Percentiles rank a stretch among this genome's conserved stretches.
Evolutionary conservation across 2,329 filamentous ascomycete species (phyloP).

Genomic region (Plenodomus tracheiphilus): DNA sequence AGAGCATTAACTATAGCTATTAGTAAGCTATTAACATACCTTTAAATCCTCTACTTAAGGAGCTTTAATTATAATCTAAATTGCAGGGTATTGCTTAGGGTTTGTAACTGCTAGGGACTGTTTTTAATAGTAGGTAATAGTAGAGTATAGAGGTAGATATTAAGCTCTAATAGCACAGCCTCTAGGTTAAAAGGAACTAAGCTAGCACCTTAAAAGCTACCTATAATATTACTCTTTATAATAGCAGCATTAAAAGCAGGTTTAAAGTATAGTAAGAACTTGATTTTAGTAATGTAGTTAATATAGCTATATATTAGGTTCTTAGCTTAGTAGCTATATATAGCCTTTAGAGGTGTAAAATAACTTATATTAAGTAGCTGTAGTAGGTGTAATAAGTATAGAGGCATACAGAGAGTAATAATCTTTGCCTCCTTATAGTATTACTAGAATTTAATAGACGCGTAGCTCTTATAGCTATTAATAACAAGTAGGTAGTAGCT

Average conservation of each 20-base stretch:
- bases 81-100: slow-evolving; percentile 13
- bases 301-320: slow-evolving; percentile 30
- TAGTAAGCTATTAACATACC: slow-evolving; percentile 2
- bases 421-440: slow-evolving; percentile 7
- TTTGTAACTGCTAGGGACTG: slow-evolving; percentile 8
- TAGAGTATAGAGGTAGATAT: slow-evolving; percentile 21
- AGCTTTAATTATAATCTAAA: slow-evolving; percentile 8
- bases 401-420: slow-evolving; percentile 1
- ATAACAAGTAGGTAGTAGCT: slow-evolving; percentile 6
- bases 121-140: slow-evolving; percentile 3
- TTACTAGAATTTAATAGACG: slow-evolving; percentile 4
- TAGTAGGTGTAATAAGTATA: neutral
- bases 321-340: slow-evolving; percentile 20
- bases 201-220: slow-evolving; percentile 37
- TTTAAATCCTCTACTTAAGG: slow-evolving; percentile 5
- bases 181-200: slow-evolving; percentile 39
- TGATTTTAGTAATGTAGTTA: slow-evolving; percentile 29
- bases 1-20: slow-evolving; percentile 1
- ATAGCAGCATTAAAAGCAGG: slow-evolving; percentile 28
- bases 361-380: slow-evolving; percentile 19
- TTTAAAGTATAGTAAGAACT: slow-evolving; percentile 25
- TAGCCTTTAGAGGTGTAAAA: neutral
- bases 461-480: slow-evolving; percentile 9
- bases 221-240: slow-evolving; percentile 32
- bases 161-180: slow-evolving; percentile 38